phyloP scores from a whole-genome alignment of 768 basidiomycete genomes.

The Mycena crocata region DNA sequence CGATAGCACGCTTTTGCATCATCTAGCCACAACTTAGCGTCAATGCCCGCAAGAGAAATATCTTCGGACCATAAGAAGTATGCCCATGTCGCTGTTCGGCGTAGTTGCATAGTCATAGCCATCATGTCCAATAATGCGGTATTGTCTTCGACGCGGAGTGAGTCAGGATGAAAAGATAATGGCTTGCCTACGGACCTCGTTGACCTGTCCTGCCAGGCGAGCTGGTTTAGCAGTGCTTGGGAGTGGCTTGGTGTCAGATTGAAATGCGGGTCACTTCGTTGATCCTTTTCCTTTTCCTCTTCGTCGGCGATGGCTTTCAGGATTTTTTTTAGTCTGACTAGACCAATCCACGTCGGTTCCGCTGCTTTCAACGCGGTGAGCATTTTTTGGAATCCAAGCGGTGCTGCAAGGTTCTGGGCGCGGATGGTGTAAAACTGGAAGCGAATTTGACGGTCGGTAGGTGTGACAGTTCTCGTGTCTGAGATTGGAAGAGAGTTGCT shows the following conservation, averaged over 20 bases:
- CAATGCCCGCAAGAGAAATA: background rate
- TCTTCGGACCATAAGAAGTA: background rate
- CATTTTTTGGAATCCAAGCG: slow-evolving; percentile 10
- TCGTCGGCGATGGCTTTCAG: slow-evolving; percentile 4
- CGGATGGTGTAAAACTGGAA: slow-evolving; percentile 11
- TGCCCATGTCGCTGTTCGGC: slow-evolving; percentile 11
- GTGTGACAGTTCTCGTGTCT: background rate
- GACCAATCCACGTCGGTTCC: slow-evolving; percentile 17
- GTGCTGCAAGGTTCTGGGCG: background rate
- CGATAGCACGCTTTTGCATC: slow-evolving; percentile 12
- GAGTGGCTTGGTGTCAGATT: slow-evolving; percentile 2
- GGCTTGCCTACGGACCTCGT: background rate
- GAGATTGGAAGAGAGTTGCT: background rate
- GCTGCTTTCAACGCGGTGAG: slow-evolving; percentile 14
- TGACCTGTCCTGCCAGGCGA: slow-evolving; percentile 5
- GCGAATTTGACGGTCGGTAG: slow-evolving; percentile 6
- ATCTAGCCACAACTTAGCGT: background rate
- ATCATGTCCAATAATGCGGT: slow-evolving; percentile 17
- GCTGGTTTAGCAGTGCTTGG: slow-evolving; percentile 8
- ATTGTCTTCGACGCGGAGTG: background rate
- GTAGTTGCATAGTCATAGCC: slow-evolving; percentile 15
- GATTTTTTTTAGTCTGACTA: slow-evolving; percentile 11
- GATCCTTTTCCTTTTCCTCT: slow-evolving; percentile 13
- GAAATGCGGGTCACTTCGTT: background rate
- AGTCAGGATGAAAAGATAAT: background rate